Base-by-base conservation (phyloP, 2,329 filamentous ascomycete species). In the Claviceps digitariae region DNA sequence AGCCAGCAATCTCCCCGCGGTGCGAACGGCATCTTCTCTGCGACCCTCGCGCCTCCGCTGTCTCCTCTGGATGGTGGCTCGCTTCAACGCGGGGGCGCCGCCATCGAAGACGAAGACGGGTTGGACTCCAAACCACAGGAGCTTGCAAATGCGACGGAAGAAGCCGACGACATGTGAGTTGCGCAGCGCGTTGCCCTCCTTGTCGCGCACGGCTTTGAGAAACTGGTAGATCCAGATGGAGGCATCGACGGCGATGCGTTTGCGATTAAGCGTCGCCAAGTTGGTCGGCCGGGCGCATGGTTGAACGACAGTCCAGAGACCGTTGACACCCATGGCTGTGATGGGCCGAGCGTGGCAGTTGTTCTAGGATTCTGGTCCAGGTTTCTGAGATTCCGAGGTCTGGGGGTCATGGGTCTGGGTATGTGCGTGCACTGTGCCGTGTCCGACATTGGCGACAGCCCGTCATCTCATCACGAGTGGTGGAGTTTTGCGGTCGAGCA, bases 221-320 rank as follows among this genome's bases (percentile, higher is more conserved):
- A 98, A 98, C 66, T 98, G 93, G 75, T 98, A 98, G 62, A 98
- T 97, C 93, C 93, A 98, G 66, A 98, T 98, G 13, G 90, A 96
- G 55, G 94, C 93, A 71, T 98, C 93, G 60, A 98, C 89, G 48
- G 93, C 94, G 50, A 98, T 85, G 17, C 93, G 89, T 72, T 95
- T 96, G 61, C 87, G 88, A 68, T 97, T 97, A 56, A 98, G 82
- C 15, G 91, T 95, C 62, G 94, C 90, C 62, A 98, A 85, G 69
- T 95, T 96, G 57, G 94, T 95, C 21, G 93, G 94, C 40, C 93
- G 86, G 48, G 93, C 93, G 66, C 90, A 96, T 47, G 93, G 93
- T 71, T 95, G 88, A 59, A 97, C 77, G 51, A 98, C 89, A 58
- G 88, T 91, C 93, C 93, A 98, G 59, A 98, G 87, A 59, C 90